Percentiles rank a stretch among this genome's conserved stretches.
phyloP scores from a whole-genome alignment of 331 rosid genomes.

The Telfairia occidentalis region DNA sequence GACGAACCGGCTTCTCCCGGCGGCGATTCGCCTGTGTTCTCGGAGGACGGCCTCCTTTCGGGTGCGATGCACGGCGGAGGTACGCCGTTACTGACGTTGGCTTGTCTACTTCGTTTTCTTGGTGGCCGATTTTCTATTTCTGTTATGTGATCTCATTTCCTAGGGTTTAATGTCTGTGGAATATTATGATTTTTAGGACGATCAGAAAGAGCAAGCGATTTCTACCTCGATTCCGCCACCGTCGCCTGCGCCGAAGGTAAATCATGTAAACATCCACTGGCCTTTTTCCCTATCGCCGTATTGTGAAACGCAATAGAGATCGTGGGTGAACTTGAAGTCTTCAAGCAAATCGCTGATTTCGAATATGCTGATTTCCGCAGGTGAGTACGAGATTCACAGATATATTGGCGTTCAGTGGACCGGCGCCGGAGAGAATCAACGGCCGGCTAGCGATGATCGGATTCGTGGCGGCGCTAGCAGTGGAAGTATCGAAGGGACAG shows the following conservation, averaged over 20 bases:
- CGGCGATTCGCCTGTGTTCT: background rate
- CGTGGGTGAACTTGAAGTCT: too few species aligned
- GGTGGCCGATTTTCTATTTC: background rate
- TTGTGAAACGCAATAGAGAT: background rate
- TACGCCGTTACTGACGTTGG: too few species aligned
- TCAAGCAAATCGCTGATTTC: background rate
- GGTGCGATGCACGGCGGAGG: constrained; percentile 40
- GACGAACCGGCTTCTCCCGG: constrained; percentile 21
- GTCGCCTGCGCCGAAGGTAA: background rate
- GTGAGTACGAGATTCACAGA: constrained; percentile 45
- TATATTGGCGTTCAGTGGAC: constrained; percentile 65
- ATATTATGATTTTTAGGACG: constrained; percentile 13
- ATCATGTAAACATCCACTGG: background rate
- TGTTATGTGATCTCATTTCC: background rate
- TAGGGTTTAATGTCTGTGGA: background rate
- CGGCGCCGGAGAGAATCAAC: constrained; percentile 86
- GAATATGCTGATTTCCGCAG: background rate
- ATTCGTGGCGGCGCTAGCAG: constrained; percentile 58
- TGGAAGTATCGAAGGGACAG: constrained; percentile 53
- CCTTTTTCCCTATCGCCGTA: background rate
- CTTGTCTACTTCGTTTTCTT: rapidly evolving
- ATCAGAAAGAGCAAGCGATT: constrained; percentile 2
- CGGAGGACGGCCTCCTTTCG: constrained; percentile 20
- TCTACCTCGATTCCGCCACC: constrained; percentile 17
- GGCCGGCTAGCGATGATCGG: constrained; percentile 87